These are phyloP conservation scores for Onygenales sp. DNA, from an alignment of 2,329 filamentous ascomycete genomes.

Conservation along the genomic window DNA sequence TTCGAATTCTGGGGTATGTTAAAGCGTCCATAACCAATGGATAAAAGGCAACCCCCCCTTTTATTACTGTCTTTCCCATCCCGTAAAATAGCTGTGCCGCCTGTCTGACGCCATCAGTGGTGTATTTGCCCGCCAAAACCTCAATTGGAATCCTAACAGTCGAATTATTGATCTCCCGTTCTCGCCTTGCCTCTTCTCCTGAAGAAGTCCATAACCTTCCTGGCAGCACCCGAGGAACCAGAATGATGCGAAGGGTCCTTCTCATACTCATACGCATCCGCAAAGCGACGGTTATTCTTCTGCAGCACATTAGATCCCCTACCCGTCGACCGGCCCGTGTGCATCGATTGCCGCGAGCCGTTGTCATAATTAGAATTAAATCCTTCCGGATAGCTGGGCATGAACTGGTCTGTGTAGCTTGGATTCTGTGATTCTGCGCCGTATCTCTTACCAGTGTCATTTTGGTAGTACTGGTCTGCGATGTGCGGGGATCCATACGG, in stretches of 20 bases:
- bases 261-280: slow-evolving; percentile 76
- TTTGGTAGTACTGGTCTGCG: slow-evolving; percentile 15
- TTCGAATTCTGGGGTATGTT: no score
- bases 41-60: no score
- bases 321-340: slow-evolving; percentile 23
- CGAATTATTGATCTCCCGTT: slow-evolving; percentile 30
- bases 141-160: neutral
- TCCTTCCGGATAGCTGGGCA: slow-evolving; percentile 40
- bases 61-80: no score
- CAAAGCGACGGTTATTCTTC: slow-evolving; percentile 78
- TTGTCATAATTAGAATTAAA: slow-evolving; percentile 33
- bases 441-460: slow-evolving; percentile 17
- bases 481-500: neutral
- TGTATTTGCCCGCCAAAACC: neutral
- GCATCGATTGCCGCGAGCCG: slow-evolving; percentile 32
- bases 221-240: slow-evolving; percentile 77
- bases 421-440: slow-evolving; percentile 13
- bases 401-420: slow-evolving; percentile 23
- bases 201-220: slow-evolving; percentile 98
- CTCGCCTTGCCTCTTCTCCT: slow-evolving; percentile 71
- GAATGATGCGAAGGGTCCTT: slow-evolving; percentile 52
- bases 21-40: no score
- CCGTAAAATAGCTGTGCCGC: no score
- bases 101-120: no score
- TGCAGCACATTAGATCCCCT: slow-evolving; percentile 55